Evolutionary conservation across 257 asterid species (phyloP).

Genomic region (Rhazya stricta): DNA sequence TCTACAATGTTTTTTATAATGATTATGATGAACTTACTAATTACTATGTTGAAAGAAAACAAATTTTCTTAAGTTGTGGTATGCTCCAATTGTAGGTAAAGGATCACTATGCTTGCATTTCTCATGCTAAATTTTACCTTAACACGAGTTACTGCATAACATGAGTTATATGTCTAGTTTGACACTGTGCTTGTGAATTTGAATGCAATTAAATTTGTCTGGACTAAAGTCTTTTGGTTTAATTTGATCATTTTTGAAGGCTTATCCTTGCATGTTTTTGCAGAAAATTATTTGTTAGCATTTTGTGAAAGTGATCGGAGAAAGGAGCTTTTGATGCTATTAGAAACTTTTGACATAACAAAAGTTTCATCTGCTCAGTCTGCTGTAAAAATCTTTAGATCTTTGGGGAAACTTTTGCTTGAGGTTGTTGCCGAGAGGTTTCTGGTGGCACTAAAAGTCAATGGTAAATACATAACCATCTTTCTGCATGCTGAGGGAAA

Average conservation of each 20-base stretch:
- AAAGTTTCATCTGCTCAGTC: constrained; percentile 45
- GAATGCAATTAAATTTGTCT: background rate
- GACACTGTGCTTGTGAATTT: background rate
- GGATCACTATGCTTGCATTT: background rate
- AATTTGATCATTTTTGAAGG: background rate
- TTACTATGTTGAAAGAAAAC: background rate
- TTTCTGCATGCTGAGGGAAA: background rate
- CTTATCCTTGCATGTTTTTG: constrained; percentile 21
- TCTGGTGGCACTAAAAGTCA: constrained; percentile 50
- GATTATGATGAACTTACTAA: background rate
- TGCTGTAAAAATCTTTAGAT: constrained; percentile 46
- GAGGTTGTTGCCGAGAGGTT: constrained; percentile 54
- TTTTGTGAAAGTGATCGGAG: constrained; percentile 55
- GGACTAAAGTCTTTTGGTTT: background rate
- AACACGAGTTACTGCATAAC: background rate
- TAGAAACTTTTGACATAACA: constrained; percentile 57
- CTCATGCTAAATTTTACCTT: background rate
- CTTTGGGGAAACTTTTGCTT: constrained; percentile 62
- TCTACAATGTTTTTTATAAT: background rate
- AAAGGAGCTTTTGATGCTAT: constrained; percentile 48
- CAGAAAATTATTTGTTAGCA: constrained; percentile 69
- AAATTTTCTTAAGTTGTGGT: background rate
- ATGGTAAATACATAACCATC: constrained; percentile 41
- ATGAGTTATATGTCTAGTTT: background rate
- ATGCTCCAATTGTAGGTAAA: background rate